Evolutionary conservation across 495 filamentous ascomycete genomes (phyloP).

Genomic region (Penicillium verhagenii): DNA sequence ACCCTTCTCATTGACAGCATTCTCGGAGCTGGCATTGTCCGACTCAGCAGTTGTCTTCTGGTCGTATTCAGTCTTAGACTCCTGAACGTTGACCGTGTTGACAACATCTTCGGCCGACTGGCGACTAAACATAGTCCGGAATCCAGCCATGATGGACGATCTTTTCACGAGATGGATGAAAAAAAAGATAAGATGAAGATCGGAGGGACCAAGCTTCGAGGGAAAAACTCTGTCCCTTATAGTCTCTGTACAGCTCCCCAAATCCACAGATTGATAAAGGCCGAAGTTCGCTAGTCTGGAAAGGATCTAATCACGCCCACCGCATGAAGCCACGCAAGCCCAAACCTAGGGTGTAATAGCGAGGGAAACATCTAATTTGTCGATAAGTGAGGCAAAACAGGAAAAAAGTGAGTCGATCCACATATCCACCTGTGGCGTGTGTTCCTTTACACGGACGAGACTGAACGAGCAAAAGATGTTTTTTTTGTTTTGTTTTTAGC

Average conservation of each 20-base stretch:
- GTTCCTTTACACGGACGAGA: not conserved
- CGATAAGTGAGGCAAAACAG: not conserved
- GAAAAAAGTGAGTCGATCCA: not conserved
- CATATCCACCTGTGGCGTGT: not conserved
- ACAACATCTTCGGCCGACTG: slow-evolving; percentile 1
- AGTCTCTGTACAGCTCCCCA: not conserved
- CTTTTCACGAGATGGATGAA: not conserved
- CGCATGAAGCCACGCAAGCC: slow-evolving; percentile 2
- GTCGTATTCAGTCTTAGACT: not conserved
- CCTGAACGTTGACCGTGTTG: not conserved
- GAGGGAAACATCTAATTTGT: not conserved
- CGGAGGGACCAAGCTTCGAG: not conserved
- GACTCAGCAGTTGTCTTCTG: not conserved
- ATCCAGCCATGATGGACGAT: not conserved
- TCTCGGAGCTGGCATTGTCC: not conserved
- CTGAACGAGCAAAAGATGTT: not conserved
- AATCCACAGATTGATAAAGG: slow-evolving; percentile 3
- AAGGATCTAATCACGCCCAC: not conserved
- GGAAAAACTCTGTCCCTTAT: slow-evolving; percentile 1
- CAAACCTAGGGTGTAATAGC: not conserved
- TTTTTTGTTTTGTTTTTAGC: too few species aligned
- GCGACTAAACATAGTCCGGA: not conserved
- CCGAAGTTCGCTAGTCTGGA: not conserved
- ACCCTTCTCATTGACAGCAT: not conserved
- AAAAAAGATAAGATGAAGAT: not conserved